A percentile compares a stretch with the other conserved stretches of the same genome.
These are phyloP conservation scores for Basidiobolus meristosporus DNA, from an alignment of 371 early-diverging fungal genomes.

Conservation along the genomic window DNA sequence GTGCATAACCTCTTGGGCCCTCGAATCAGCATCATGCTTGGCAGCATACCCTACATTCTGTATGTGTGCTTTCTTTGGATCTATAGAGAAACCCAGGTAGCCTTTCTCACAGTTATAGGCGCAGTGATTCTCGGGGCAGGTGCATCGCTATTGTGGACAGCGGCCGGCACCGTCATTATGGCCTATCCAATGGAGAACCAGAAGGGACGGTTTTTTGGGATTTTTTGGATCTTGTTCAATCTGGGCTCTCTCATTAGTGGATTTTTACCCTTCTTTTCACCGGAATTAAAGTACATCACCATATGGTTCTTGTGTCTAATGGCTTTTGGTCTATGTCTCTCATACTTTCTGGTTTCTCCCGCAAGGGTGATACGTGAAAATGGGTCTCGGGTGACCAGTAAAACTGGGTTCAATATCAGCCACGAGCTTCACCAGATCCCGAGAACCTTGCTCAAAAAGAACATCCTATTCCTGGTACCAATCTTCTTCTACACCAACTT, in stretches of 20 bases:
- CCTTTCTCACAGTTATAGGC: conserved; percentile 30
- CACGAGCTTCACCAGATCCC: conserved; percentile 32
- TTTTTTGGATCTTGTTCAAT: conserved; percentile 73
- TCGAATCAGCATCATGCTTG: conserved; percentile 21
- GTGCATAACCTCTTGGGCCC: conserved; percentile 34
- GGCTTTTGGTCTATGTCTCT: conserved; percentile 31
- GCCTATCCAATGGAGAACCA: conserved; percentile 56
- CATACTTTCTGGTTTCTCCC: conserved; percentile 32
- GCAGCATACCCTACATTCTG: conserved; percentile 26
- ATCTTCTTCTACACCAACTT: conserved; percentile 56
- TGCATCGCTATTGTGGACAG: conserved; percentile 44
- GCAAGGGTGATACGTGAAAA: conserved; percentile 31
- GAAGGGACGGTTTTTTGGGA: conserved; percentile 54
- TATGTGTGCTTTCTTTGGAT: conserved; percentile 31
- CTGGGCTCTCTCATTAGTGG: conserved; percentile 42
- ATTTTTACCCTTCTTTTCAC: conserved; percentile 38
- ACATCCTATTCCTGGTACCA: conserved; percentile 35
- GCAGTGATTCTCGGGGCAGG: conserved; percentile 33
- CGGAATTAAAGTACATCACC: conserved; percentile 14
- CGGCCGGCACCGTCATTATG: conserved; percentile 66
- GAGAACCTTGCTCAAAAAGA: conserved; percentile 38
- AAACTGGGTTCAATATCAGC: conserved; percentile 21
- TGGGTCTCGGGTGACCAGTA: conserved; percentile 31
- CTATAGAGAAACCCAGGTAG: conserved; percentile 14
- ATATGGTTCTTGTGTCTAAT: conserved; percentile 36